These are phyloP conservation scores for Cercospora zeae-maydis DNA, from an alignment of 2,329 filamentous ascomycete genomes.

Conservation along the genomic window DNA sequence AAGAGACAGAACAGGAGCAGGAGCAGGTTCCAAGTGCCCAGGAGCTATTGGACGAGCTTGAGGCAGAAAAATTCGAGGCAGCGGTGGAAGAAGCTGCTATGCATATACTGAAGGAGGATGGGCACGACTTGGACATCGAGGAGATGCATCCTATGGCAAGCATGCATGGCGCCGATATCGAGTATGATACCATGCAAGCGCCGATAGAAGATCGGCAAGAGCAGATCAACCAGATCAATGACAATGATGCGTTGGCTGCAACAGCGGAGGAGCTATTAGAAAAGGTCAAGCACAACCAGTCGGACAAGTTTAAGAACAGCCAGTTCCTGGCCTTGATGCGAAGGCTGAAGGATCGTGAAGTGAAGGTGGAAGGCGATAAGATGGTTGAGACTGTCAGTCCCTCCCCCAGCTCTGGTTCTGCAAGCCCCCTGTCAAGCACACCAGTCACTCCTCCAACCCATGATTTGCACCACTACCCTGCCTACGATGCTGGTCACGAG, in stretches of 20 bases:
- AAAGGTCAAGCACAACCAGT: slow-evolving; percentile 64
- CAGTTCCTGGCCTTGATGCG: slow-evolving; percentile 75
- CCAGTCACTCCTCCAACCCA: slow-evolving; percentile 16
- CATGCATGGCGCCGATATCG: slow-evolving; percentile 19
- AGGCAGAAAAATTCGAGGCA: slow-evolving; percentile 23
- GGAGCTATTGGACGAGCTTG: slow-evolving; percentile 16
- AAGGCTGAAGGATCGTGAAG: slow-evolving; percentile 66
- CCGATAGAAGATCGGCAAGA: slow-evolving; percentile 15
- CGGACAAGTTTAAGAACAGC: slow-evolving; percentile 73
- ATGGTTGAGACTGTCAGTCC: slow-evolving; percentile 53
- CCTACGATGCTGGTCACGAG: slow-evolving; percentile 26
- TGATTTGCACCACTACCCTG: slow-evolving; percentile 18
- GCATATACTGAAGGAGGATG: slow-evolving; percentile 22
- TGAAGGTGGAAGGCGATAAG: slow-evolving; percentile 67
- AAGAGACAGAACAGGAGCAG: slow-evolving; percentile 8
- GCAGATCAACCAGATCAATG: slow-evolving; percentile 27
- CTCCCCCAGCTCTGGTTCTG: slow-evolving; percentile 21
- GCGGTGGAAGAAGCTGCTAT: slow-evolving; percentile 20
- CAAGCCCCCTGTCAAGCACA: slow-evolving; percentile 16
- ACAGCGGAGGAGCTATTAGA: slow-evolving; percentile 69
- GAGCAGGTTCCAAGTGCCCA: slow-evolving; percentile 14
- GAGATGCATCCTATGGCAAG: slow-evolving; percentile 15
- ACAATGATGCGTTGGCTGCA: slow-evolving; percentile 65
- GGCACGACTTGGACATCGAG: slow-evolving; percentile 19
- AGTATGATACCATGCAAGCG: slow-evolving; percentile 13